Conservation (phyloP, 1,284 basidiomycete genomes). For the Meripilus lineatus region DNA sequence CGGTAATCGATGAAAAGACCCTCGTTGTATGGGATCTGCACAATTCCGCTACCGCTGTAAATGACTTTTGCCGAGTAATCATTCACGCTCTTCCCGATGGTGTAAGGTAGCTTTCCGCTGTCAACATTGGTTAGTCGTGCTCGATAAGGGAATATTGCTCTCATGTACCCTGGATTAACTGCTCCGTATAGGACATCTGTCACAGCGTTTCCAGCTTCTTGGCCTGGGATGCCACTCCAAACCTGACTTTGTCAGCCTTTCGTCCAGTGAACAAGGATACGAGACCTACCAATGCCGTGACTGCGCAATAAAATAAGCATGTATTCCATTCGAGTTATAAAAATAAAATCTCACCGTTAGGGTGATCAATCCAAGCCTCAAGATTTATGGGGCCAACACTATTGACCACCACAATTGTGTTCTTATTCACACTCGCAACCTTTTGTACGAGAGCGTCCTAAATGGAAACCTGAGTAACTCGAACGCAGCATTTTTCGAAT, state of each 20-base stretch:
- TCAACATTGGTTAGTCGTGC: slow-evolving; percentile 15
- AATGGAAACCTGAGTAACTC: background rate
- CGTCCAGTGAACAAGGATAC: background rate
- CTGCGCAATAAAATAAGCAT: slow-evolving; percentile 20
- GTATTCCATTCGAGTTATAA: background rate
- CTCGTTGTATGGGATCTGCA: slow-evolving; percentile 30
- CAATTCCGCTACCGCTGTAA: slow-evolving; percentile 20
- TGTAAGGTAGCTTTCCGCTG: slow-evolving; percentile 43
- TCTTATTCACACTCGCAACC: slow-evolving; percentile 50
- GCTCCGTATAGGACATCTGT: slow-evolving; percentile 58
- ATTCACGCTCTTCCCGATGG: slow-evolving; percentile 35
- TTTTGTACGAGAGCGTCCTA: slow-evolving; percentile 52
- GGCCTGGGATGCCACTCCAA: slow-evolving; percentile 60
- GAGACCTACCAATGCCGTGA: slow-evolving; percentile 45
- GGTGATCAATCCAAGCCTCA: slow-evolving; percentile 62
- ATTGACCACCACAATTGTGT: slow-evolving; percentile 75
- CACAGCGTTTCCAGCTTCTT: slow-evolving; percentile 65
- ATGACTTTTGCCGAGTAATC: slow-evolving; percentile 42
- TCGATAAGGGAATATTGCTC: slow-evolving; percentile 7
- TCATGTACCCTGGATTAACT: slow-evolving; percentile 56
- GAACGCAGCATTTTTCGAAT: background rate
- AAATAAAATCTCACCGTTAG: slow-evolving; percentile 41
- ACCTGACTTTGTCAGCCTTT: slow-evolving; percentile 31
- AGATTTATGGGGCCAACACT: slow-evolving; percentile 66
- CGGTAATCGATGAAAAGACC: slow-evolving; percentile 69